A percentile compares a stretch with the other conserved stretches of the same genome.
phyloP scores from a whole-genome alignment of 2,329 filamentous ascomycete genomes.

The Monosporascus sp. region DNA sequence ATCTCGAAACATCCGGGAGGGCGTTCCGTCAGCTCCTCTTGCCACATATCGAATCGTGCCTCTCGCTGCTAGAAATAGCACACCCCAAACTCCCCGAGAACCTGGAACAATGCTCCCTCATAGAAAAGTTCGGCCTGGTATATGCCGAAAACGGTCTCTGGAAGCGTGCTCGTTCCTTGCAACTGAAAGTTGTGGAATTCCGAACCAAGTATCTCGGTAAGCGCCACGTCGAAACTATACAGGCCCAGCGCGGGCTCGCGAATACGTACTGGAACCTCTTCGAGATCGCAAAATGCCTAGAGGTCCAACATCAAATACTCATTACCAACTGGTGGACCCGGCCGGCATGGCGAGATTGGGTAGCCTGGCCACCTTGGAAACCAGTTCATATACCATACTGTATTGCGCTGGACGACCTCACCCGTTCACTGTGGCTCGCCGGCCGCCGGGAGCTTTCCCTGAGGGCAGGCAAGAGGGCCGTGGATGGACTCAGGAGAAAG shows the following conservation, averaged over 20 bases:
- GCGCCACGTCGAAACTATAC: slow-evolving; percentile 3
- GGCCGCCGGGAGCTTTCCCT: slow-evolving; percentile 7
- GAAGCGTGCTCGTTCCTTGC: slow-evolving; percentile 16
- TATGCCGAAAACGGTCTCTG: slow-evolving; percentile 23
- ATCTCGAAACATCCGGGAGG: slow-evolving; percentile 8
- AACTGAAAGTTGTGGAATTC: slow-evolving; percentile 7
- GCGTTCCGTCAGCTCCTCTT: slow-evolving; percentile 4
- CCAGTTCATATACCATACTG: slow-evolving; percentile 11
- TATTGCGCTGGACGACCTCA: slow-evolving; percentile 10
- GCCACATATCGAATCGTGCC: slow-evolving; percentile 8
- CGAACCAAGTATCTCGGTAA: slow-evolving; percentile 3
- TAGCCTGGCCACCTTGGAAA: slow-evolving; percentile 14
- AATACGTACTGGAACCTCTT: slow-evolving; percentile 7
- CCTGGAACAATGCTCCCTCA: slow-evolving; percentile 11
- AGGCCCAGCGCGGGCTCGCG: slow-evolving; percentile 3
- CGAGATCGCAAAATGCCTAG: slow-evolving; percentile 4
- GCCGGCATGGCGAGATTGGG: slow-evolving; percentile 4
- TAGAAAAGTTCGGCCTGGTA: slow-evolving; percentile 19
- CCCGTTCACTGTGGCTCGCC: slow-evolving; percentile 10
- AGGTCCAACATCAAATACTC: slow-evolving; percentile 5
- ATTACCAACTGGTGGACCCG: slow-evolving; percentile 3
- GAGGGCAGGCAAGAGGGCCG: slow-evolving; percentile 8
- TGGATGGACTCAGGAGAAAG: slow-evolving; percentile 3
- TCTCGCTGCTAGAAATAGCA: slow-evolving; percentile 2
- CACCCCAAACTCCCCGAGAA: slow-evolving; percentile 6